Conservation (phyloP, 2,329 filamentous ascomycete species). For the Mollisia scopiformis region DNA sequence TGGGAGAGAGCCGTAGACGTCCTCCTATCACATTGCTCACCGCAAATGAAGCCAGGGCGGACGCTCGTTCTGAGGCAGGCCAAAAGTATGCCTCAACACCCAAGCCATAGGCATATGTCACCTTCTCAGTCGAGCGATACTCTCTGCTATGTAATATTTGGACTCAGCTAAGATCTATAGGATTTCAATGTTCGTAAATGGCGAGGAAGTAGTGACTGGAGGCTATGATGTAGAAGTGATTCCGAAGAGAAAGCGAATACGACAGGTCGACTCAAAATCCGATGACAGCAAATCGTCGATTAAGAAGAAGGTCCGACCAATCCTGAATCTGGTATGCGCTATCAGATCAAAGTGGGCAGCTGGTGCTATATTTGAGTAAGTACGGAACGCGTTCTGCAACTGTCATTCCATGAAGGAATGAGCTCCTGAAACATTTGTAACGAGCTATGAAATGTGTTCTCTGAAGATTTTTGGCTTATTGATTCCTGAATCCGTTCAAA, state of each 20-base stretch:
- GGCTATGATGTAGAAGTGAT: not conserved
- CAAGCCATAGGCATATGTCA: not conserved
- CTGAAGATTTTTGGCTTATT: no score
- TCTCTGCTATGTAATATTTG: not conserved
- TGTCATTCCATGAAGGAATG: no score
- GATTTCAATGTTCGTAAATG: not conserved
- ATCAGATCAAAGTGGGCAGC: not conserved
- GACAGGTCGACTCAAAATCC: not conserved
- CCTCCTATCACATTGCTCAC: not conserved
- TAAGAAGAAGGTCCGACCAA: not conserved
- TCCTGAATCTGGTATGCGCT: not conserved
- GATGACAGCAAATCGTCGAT: not conserved
- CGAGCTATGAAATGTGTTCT: no score
- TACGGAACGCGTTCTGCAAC: no score
- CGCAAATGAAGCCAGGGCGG: not conserved
- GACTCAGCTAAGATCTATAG: not conserved
- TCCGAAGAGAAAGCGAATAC: not conserved
- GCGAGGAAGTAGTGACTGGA: not conserved
- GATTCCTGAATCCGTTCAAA: no score
- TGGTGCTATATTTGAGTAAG: not conserved
- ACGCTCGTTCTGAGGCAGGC: not conserved
- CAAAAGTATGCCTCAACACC: not conserved
- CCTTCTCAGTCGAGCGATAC: no score
- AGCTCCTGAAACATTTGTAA: no score
- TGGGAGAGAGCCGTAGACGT: not conserved